Conservation (phyloP, 345 rosid genomes). For the Bruguiera sexangula region DNA sequence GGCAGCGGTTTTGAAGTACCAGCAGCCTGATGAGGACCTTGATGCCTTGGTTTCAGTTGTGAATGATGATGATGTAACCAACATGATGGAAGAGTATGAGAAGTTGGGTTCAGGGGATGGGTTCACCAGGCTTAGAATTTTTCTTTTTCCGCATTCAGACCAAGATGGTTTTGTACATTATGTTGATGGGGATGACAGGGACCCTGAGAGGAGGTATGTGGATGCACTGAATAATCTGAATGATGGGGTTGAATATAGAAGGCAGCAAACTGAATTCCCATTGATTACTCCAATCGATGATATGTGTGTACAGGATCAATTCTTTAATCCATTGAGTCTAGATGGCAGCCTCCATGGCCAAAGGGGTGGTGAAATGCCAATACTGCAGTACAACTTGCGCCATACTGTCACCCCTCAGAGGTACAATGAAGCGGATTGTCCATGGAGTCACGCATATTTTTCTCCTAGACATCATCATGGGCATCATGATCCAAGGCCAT, state of each 20-base stretch:
- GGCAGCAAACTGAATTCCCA: conserved; percentile 56
- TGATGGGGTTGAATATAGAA: conserved; percentile 63
- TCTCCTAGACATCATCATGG: conserved; percentile 90
- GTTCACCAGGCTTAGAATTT: conserved; percentile 91
- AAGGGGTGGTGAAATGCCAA: conserved; percentile 49
- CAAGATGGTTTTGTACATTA: conserved; percentile 58
- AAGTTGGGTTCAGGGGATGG: conserved; percentile 88
- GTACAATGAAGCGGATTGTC: conserved; percentile 68
- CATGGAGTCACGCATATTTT: conserved; percentile 71
- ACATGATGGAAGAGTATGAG: conserved; percentile 99
- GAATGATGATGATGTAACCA: conserved; percentile 86
- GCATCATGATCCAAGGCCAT: conserved; percentile 60
- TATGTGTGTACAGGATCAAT: conserved; percentile 37
- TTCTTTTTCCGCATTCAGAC: conserved; percentile 69
- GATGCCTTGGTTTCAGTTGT: conserved; percentile 96
- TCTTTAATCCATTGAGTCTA: conserved; percentile 44
- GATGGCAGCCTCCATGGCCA: conserved; percentile 60
- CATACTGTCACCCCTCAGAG: conserved; percentile 57
- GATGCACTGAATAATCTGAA: conserved; percentile 87
- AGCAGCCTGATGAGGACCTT: conserved; percentile 99
- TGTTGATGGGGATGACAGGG: conserved; percentile 78
- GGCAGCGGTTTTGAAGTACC: conserved; percentile 74
- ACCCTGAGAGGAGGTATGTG: conserved; percentile 86
- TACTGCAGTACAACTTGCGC: conserved; percentile 54
- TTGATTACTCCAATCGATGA: conserved; percentile 39